Conservation (phyloP, 495 filamentous ascomycete genomes). For the Neurospora africana region DNA sequence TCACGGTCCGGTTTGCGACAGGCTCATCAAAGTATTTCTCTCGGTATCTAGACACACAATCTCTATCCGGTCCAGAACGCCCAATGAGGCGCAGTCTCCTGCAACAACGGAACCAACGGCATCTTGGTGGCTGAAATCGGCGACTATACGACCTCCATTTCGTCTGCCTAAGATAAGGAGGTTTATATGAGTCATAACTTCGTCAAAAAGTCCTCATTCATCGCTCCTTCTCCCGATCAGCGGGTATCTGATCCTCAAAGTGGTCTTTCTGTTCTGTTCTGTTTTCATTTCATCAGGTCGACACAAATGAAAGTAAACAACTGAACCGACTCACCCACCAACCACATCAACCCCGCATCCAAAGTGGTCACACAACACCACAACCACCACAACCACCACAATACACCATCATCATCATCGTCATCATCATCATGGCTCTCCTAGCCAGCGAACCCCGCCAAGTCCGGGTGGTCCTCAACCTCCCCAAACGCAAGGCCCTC, state of each 20-base stretch:
- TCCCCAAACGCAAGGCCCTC: conserved; percentile 29
- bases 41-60: background rate
- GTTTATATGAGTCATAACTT: background rate
- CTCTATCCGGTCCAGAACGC: background rate
- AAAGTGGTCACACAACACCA: background rate
- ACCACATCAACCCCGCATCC: background rate
- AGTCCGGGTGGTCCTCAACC: conserved; percentile 33
- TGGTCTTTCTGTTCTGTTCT: background rate
- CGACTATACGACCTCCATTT: background rate
- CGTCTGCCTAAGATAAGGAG: background rate
- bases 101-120: background rate
- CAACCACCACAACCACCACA: too few species aligned
- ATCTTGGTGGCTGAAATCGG: background rate
- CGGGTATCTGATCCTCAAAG: background rate
- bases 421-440: conserved; percentile 27
- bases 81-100: background rate
- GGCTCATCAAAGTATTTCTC: background rate
- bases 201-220: background rate
- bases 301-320: background rate
- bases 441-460: conserved; percentile 34
- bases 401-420: conserved; percentile 9
- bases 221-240: background rate
- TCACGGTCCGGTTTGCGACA: background rate
- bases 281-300: background rate
- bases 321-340: too few species aligned